Evolutionary conservation across 495 filamentous ascomycete genomes (phyloP), one percentile per base, ranked within the genome.

Genomic region (Amorphotheca resinae): DNA sequence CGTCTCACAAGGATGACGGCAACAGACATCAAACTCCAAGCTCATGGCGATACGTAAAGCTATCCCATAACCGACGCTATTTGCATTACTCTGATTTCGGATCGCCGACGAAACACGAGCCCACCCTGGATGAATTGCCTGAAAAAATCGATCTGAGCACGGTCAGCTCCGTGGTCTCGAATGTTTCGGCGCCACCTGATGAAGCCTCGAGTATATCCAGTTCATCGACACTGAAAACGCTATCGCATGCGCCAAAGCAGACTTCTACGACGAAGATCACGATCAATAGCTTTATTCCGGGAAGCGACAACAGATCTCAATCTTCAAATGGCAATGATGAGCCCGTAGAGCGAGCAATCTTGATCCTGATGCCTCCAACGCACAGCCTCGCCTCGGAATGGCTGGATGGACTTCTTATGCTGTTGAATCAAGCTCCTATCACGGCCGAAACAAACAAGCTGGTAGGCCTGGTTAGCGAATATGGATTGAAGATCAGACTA

Each of bases 321-420:
- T 14, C 31, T 25, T 44, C 41, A 2, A 28, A 35, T 5, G 3
- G 2, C 22, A 23, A 38, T 4, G 4, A 7, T 15, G 43, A 48
- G 15, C 36, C 25, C 2, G 18, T 17, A 2, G 72, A 76, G 41
- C 59, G 69, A 15, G 68, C 81, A 0, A 72, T 96, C 6, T 68
- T 99, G 35, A 82, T 75, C 6, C 70, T 99, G n/a, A 75, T 84
- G 46, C 87, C 93, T 3, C 66, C 78, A 34, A 81, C 79, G 22
- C 84, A 91, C 52, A 83, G 76, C 46, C 58, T 88, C 17, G 93
- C 91, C 9, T 88, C 88, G 1, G 93, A 99, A 61, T 99, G 91
- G 91, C 65, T 96, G 0, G 93, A 99, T 57, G 93, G 93, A 1
- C 63, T 99, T 38, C 74, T 95, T 18, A 93, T 99, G 87, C 64